phyloP scores from a whole-genome alignment of 2,329 filamentous ascomycete species.

The Venturia nashicola region DNA sequence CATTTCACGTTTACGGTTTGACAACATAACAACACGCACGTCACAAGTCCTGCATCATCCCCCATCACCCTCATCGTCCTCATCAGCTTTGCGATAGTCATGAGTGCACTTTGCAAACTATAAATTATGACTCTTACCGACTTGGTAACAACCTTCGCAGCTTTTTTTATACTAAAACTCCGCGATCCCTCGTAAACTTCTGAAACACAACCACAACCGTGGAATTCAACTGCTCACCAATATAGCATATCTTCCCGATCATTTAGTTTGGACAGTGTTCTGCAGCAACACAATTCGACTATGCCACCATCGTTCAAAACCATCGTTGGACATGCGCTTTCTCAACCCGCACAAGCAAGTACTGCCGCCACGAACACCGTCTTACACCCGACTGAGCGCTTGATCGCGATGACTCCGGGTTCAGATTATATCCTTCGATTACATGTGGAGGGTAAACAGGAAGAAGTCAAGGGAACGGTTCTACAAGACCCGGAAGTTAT shows the following conservation, averaged over 20 bases:
- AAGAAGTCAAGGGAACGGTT: slow-evolving; percentile 13
- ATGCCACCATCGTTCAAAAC: neutral
- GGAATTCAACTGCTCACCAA: neutral
- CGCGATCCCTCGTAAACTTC: neutral
- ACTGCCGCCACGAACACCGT: neutral
- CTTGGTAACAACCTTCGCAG: neutral
- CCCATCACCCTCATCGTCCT: neutral
- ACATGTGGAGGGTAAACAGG: neutral
- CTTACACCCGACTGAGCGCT: neutral
- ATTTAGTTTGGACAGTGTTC: neutral
- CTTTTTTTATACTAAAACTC: neutral
- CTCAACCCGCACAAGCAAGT: neutral
- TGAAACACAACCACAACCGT: neutral
- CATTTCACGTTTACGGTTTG: neutral
- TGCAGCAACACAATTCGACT: neutral
- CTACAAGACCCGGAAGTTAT: slow-evolving; percentile 3
- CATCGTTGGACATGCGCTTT: neutral
- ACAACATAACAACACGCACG: neutral
- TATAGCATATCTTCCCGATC: neutral
- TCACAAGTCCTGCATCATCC: neutral
- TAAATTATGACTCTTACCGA: neutral
- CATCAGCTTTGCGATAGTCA: neutral
- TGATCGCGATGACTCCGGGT: slow-evolving; percentile 10
- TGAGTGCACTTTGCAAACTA: neutral
- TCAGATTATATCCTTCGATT: slow-evolving; percentile 12